Base-by-base conservation (phyloP, 2,329 filamentous ascomycete species). In the Macrophomina tecta region DNA sequence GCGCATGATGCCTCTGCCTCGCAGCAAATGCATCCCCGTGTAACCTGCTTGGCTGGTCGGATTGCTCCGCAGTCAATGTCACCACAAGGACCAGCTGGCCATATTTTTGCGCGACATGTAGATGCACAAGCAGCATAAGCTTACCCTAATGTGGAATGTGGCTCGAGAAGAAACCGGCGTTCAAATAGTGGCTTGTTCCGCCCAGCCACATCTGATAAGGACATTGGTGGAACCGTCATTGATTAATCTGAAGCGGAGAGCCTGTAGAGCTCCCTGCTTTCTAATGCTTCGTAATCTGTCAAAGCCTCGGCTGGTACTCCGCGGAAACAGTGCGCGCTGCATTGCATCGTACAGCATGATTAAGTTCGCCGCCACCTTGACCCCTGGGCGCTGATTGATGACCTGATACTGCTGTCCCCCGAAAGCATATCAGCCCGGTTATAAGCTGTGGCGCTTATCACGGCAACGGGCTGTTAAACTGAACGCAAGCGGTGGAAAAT, bases 241-340 rank as follows among this genome's bases (percentile, higher is more conserved):
- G n/a, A 62, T 49, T 62, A 62, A 62, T 30, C 11, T 62, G 58
- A 36, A 49, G 42, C 58, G 36, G 45, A 23, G 16, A 38, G 56
- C 23, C 55, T 60, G 55, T 18, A 6, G 5, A 14, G 5, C 11
- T 28, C 58, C 58, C 58, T 49, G 58, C 58, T 62, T 23, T 36
- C 42, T 49, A 62, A 49, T 49, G 30, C 58, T 62, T 62, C 32
- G 45, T 62, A 49, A 49, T 51, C 58, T 49, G 58, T 45, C n/a
- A 42, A 62, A 36, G 32, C 30, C 45, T 62, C 42, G 18, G 34
- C 18, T 36, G 56, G 4, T 40, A 61, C 28, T 28, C 56, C 36
- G 32, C 58, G 49, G 30, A 48, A 45, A 49, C 42, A 28, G 28
- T 48, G 56, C 36, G 42, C 56, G 38, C 58, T 36, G 58, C 42